These are phyloP conservation scores for Geranium rotundifolium DNA, from an alignment of 345 rosid species.

Conservation along the genomic window DNA sequence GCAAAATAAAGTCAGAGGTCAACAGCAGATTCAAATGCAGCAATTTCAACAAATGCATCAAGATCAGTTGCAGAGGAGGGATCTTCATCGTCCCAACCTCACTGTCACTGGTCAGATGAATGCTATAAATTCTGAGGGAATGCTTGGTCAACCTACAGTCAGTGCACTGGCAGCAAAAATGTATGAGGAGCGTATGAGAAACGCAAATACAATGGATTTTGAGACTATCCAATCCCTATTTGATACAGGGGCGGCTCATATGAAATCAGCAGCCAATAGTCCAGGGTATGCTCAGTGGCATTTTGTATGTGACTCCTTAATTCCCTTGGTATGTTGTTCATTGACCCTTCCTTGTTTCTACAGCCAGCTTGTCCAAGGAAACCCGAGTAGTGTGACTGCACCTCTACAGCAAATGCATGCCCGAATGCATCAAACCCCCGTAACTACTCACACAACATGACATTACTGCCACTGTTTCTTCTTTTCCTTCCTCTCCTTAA, in stretches of 20 bases:
- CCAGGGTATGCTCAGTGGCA: constrained; percentile 29
- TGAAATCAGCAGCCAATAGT: constrained; percentile 31
- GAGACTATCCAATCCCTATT: constrained; percentile 36
- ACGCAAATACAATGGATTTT: constrained; percentile 36
- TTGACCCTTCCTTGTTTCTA: constrained; percentile 9
- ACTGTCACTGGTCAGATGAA: constrained; percentile 23
- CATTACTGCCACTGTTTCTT: not conserved
- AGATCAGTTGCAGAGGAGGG: constrained; percentile 46
- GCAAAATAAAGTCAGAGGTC: constrained; percentile 44
- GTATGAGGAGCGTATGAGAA: constrained; percentile 48
- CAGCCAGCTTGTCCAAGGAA: constrained; percentile 54
- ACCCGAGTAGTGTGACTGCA: constrained; percentile 33
- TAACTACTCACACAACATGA: constrained; percentile 19
- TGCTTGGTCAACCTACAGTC: constrained; percentile 47
- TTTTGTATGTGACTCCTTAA: not conserved
- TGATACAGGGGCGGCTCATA: constrained; percentile 40
- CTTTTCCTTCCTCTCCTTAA: not conserved
- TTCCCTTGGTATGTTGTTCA: not conserved
- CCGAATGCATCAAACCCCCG: constrained; percentile 22
- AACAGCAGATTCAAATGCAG: constrained; percentile 48
- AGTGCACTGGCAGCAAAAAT: constrained; percentile 49
- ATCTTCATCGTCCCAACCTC: constrained; percentile 34
- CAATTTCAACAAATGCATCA: constrained; percentile 53
- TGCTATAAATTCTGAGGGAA: constrained; percentile 38
- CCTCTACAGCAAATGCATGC: constrained; percentile 44